Base-by-base conservation (phyloP, 2,329 filamentous ascomycete species). In the Daldinia eschscholtzii region DNA sequence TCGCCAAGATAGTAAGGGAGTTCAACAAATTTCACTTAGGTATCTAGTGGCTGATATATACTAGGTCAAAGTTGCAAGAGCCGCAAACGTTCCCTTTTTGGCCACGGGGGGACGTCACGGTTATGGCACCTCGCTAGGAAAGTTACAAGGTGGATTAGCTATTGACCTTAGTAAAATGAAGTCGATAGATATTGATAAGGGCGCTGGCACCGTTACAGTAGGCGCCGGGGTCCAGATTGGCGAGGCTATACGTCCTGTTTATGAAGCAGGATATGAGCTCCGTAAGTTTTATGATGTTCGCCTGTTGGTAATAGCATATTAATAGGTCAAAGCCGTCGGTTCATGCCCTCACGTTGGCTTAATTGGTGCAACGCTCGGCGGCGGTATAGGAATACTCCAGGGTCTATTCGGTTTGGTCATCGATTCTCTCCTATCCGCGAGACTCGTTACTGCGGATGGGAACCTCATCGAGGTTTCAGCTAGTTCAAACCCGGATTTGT, bases 201-300 rank as follows among this genome's bases (percentile, higher is more conserved):
- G 46, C 0, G 72, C 71, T 1, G 73, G 66, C 3, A 78, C 72
- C 7, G 23, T 72, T 12, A 71, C 89, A 0, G 88, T 86, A 6
- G 83, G 86, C 20, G 87, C 85, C 1, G 83, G 83, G 4, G 80
- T 92, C 39, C 90, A 90, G 73, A 74, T 91, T n/a, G 89, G 89
- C 4, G 87, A 92, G 72, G 28, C 74, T 23, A 44, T 33, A 6
- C 57, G 46, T 2, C 63, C 67, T 0, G 7, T 76, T 1, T 57
- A 58, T 10, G 44, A 68, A 1, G 73, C 71, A 0, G 73, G 73
- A 4, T 71, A 44, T 37, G 39, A 67, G 53, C 60, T 75, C 18
- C 70, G 73, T 75, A 71, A 61, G 72, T 73, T 48, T 26, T 12
- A 3, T 12, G 1, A 13, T 28, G 4, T 33, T 48, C 35, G 6